Conservation (phyloP, 2,329 filamentous ascomycete species). For the Aspergillus carbonarius region DNA sequence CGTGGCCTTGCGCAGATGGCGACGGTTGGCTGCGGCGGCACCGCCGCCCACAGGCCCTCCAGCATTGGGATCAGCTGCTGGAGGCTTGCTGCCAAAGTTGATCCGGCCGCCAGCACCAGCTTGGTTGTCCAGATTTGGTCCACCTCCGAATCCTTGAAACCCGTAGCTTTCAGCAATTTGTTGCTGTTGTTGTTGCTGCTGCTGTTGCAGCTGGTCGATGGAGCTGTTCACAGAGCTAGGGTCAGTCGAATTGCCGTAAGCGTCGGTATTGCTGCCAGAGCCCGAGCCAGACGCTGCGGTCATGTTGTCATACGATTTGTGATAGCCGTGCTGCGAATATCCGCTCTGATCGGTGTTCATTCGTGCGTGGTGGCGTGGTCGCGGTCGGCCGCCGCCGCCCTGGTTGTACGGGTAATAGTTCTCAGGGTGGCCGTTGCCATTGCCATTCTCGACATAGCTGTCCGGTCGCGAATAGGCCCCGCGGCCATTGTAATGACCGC, state of each 20-base stretch:
- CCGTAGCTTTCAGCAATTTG: slow-evolving; percentile 63
- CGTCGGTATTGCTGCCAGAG: slow-evolving; percentile 70
- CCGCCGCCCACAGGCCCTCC: slow-evolving; percentile 29
- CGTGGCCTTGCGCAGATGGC: slow-evolving; percentile 24
- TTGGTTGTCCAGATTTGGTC: slow-evolving; percentile 39
- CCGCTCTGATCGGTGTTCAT: slow-evolving; percentile 38
- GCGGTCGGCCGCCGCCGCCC: slow-evolving; percentile 24
- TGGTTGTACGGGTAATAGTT: slow-evolving; percentile 49
- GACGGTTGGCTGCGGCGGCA: slow-evolving; percentile 18
- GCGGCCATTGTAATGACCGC: slow-evolving; percentile 36
- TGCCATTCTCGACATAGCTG: slow-evolving; percentile 42
- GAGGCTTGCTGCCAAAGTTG: slow-evolving; percentile 15
- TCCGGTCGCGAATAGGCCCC: slow-evolving; percentile 43
- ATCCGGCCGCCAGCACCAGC: slow-evolving; percentile 14
- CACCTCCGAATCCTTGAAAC: slow-evolving; percentile 52
- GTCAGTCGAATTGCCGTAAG: slow-evolving; percentile 78
- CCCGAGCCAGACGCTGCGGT: slow-evolving; percentile 65
- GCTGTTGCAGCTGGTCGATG: slow-evolving; percentile 68
- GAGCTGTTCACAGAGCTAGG: slow-evolving; percentile 94
- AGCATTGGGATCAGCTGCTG: slow-evolving; percentile 23
- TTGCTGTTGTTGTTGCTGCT: slow-evolving; percentile 37
- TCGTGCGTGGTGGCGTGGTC: slow-evolving; percentile 35
- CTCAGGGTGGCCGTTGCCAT: slow-evolving; percentile 28
- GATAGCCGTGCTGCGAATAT: slow-evolving; percentile 55
- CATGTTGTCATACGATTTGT: slow-evolving; percentile 83